Evolutionary conservation across 371 early-diverging fungal genomes (phyloP), one percentile per base, ranked within the genome.

Genomic region (Entomophthora muscae): DNA sequence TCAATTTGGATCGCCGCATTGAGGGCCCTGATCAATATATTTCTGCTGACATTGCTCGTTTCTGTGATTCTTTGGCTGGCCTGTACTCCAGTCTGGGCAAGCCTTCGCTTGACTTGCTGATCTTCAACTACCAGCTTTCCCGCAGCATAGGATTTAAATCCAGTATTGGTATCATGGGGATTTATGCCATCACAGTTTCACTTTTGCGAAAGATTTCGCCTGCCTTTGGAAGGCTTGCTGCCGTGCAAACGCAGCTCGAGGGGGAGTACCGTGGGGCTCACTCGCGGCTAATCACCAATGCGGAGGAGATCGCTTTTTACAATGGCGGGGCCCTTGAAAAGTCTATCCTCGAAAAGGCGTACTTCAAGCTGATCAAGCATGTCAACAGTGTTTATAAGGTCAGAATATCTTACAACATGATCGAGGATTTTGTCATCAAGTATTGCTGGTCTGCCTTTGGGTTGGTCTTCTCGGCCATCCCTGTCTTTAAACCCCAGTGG

Each of bases 391-490:
- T 89, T 62, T 85, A 82, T 73, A 83, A 81, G 69, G 80, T 81
- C 27, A 77, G 89, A 54, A 85, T 93, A 63, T 81, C 82, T 65
- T 88, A 93, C 76, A 82, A 86, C 60, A 89, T 90, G 89, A 78
- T 90, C 74, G 93, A 93, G 68, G 93, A 90, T 67, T 91, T 89
- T 66, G 76, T 90, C 65, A 88, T 93, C 75, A 90, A 85, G 70
- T 84, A 85, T 67, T 81, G 76, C 24, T 86, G 85, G 85, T 77
- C 80, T 57, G 82, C 83, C 1, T 72, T 84, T 60, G 86, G 86
- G 22, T 69, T 88, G 54, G 72, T 82, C 21, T 73, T 88, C 63
- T 88, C 88, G 66, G 83, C 87, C 26, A 75, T 90, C 10, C 93
- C 93, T 3, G 88, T 88, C 23, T 90, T 93, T 71, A 76, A 86